Conservation (phyloP, 2,329 filamentous ascomycete genomes). For the Tolypocladium nubicola region DNA sequence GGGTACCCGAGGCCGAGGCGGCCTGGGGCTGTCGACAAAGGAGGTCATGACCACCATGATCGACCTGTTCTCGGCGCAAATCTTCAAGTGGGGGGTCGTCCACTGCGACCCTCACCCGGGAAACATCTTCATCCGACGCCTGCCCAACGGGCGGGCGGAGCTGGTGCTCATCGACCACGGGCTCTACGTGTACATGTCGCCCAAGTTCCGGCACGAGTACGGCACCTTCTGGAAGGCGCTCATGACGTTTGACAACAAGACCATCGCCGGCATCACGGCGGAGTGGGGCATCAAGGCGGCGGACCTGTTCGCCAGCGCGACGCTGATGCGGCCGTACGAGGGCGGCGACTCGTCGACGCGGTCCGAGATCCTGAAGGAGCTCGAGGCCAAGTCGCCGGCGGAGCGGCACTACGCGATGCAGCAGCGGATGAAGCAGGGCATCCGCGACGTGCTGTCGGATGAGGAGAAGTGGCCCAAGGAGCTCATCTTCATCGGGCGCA, state of each 20-base stretch:
- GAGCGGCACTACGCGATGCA: constrained; percentile 89
- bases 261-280: constrained; percentile 59
- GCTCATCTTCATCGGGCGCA: constrained; percentile 84
- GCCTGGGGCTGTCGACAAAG: constrained; percentile 70
- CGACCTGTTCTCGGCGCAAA: constrained; percentile 92
- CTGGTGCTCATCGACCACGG: constrained; percentile 96
- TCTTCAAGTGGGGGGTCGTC: constrained; percentile 92
- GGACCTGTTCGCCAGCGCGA: constrained; percentile 86
- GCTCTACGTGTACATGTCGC: constrained; percentile 84
- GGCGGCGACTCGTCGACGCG: constrained; percentile 65
- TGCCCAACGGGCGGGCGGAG: constrained; percentile 73
- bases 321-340: constrained; percentile 80
- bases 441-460: constrained; percentile 63
- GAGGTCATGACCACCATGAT: constrained; percentile 96
- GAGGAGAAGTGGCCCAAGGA: constrained; percentile 85
- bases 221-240: constrained; percentile 87
- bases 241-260: constrained; percentile 84
- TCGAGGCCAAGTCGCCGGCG: constrained; percentile 44
- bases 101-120: constrained; percentile 97
- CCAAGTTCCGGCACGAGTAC: constrained; percentile 77
- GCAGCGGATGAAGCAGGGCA: constrained; percentile 61
- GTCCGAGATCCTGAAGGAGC: constrained; percentile 54
- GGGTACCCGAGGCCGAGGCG: constrained; percentile 61
- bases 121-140: constrained; percentile 89
- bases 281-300: constrained; percentile 83